A percentile compares a stretch with the other conserved stretches of the same genome.
Evolutionary conservation across 228 moss, liverwort and hornwort genomes (phyloP).

Genomic region (Sphagnum magellanicum): DNA sequence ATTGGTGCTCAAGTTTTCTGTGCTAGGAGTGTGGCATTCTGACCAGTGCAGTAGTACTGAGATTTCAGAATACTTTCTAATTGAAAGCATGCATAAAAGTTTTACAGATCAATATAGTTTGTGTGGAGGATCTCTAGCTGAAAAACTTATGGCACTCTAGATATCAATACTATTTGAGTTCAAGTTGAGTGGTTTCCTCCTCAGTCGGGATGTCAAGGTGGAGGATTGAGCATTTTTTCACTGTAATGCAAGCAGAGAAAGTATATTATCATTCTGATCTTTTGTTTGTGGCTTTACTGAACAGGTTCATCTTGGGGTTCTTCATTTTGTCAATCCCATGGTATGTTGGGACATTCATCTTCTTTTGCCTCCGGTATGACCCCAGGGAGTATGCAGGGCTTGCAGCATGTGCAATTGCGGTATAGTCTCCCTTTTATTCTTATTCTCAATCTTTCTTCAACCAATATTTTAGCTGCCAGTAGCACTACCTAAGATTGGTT

Average conservation of each 20-base stretch:
- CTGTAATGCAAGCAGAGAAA: neutral
- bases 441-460: neutral
- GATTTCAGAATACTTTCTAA: neutral
- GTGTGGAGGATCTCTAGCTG: neutral
- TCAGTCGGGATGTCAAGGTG: too few relatives aligned
- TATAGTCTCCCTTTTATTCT: slow-evolving; percentile 4
- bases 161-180: neutral
- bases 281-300: neutral
- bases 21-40: too few relatives aligned
- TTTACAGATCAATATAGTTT: neutral
- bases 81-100: neutral
- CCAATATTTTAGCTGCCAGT: neutral
- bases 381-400: slow-evolving; percentile 41
- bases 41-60: too few relatives aligned
- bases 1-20: too few relatives aligned
- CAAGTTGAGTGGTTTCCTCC: neutral
- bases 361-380: slow-evolving; percentile 54
- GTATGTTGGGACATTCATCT: slow-evolving; percentile 58
- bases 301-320: slow-evolving; percentile 53
- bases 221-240: too few relatives aligned
- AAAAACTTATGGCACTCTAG: neutral
- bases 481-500: neutral
- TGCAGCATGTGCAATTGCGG: slow-evolving; percentile 53
- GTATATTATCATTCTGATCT: neutral
- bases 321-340: slow-evolving; percentile 52